Percentiles rank a stretch among this genome's conserved stretches.
Conservation (phyloP, 2,329 filamentous ascomycete genomes). For the Rhynchosporium graminicola region DNA sequence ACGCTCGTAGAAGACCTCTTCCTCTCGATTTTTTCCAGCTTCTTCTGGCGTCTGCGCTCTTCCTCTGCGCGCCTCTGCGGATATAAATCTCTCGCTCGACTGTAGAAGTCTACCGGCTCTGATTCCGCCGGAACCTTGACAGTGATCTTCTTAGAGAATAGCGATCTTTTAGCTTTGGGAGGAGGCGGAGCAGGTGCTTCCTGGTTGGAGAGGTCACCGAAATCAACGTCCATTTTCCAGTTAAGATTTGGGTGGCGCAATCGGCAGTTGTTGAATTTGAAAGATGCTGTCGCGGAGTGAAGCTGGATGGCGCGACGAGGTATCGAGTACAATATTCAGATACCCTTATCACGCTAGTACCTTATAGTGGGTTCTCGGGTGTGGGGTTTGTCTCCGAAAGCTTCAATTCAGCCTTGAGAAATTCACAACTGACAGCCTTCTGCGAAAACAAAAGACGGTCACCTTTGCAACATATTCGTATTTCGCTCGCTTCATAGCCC, state of each 20-base stretch:
- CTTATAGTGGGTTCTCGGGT: not conserved
- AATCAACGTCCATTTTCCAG: conserved; percentile 26
- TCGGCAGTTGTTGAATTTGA: not conserved
- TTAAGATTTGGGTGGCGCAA: not conserved
- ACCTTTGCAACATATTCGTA: not conserved
- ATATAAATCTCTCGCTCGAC: conserved; percentile 49
- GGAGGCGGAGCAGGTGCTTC: conserved; percentile 16
- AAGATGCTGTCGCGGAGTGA: not conserved
- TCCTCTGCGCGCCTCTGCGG: conserved; percentile 47
- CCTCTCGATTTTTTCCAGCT: conserved; percentile 30
- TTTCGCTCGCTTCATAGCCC: too few species aligned
- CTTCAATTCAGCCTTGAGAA: not conserved
- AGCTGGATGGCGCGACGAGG: conserved; percentile 16
- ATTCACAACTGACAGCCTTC: not conserved
- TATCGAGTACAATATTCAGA: not conserved
- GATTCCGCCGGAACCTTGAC: conserved; percentile 43
- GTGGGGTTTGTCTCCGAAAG: not conserved
- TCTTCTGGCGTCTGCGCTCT: conserved; percentile 42
- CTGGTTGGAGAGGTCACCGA: conserved; percentile 19
- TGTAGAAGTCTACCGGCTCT: conserved; percentile 48
- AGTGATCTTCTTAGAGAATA: conserved; percentile 58
- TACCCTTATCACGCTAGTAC: too few species aligned
- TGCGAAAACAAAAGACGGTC: too few species aligned
- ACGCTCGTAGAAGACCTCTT: conserved; percentile 35
- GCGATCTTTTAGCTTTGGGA: conserved; percentile 40